These are phyloP conservation scores for Beta lomatogona DNA, from an alignment of 179 eudicot species.

Conservation along the genomic window DNA sequence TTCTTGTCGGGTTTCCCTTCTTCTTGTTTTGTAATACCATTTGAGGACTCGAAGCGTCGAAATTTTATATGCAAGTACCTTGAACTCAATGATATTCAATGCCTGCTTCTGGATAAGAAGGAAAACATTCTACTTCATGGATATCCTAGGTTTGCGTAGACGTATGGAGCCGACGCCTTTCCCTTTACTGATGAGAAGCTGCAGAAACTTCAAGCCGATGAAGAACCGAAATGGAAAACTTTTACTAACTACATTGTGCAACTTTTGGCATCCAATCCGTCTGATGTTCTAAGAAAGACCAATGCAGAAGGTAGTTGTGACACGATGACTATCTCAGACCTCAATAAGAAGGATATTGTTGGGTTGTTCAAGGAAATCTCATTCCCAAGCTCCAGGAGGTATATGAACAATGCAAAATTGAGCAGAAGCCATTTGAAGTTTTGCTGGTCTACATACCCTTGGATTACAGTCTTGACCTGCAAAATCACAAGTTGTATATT, in stretches of 20 bases:
- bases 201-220: background rate
- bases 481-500: no score
- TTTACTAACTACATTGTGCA: no score
- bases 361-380: background rate
- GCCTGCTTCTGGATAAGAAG: background rate
- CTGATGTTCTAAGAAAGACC: background rate
- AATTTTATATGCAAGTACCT: background rate
- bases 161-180: background rate
- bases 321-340: background rate
- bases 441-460: no score
- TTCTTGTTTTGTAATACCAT: background rate
- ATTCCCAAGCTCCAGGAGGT: constrained; percentile 1
- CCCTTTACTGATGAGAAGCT: background rate
- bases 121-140: background rate
- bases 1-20: background rate
- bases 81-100: background rate
- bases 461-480: no score
- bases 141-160: background rate
- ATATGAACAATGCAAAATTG: background rate
- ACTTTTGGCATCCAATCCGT: no score
- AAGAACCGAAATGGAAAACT: no score
- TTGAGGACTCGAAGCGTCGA: background rate
- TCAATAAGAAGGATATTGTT: background rate
- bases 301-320: background rate
- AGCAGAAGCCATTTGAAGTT: background rate